Percentiles rank a stretch among this genome's conserved stretches.
Evolutionary conservation across 1,284 basidiomycete genomes (phyloP).

Genomic region (Austroboletus niveus): DNA sequence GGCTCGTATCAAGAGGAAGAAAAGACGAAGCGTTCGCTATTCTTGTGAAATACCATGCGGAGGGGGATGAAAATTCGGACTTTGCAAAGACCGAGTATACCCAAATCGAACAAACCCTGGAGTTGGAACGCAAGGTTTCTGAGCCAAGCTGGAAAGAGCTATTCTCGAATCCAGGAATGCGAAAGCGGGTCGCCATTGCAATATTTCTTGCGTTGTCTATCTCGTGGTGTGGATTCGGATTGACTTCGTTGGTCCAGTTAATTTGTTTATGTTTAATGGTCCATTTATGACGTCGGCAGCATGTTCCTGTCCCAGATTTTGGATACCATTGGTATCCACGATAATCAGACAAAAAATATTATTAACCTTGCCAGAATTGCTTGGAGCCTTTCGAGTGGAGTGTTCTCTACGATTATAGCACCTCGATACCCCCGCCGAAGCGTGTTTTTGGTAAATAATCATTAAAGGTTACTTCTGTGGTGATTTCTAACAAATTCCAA

Average conservation of each 20-base stretch:
- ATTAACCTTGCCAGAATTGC: constrained; percentile 12
- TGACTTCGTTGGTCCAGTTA: background rate
- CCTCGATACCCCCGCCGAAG: constrained; percentile 16
- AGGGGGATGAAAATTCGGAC: constrained; percentile 14
- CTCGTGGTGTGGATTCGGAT: background rate
- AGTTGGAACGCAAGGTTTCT: constrained; percentile 6
- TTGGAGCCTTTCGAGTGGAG: constrained; percentile 13
- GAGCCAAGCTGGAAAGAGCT: background rate
- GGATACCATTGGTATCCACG: constrained; percentile 19
- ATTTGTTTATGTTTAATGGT: background rate
- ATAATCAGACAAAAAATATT: constrained; percentile 20
- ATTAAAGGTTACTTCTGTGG: background rate
- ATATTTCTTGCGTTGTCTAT: constrained; percentile 15
- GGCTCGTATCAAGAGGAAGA: constrained; percentile 53
- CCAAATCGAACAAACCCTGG: constrained; percentile 31
- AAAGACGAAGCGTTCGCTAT: constrained; percentile 34
- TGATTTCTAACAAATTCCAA: background rate
- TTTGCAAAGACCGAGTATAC: constrained; percentile 18
- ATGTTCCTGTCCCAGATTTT: background rate
- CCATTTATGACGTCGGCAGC: background rate
- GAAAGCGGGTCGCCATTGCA: constrained; percentile 8
- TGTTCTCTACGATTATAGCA: constrained; percentile 9
- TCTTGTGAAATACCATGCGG: constrained; percentile 20
- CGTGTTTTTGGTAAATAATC: constrained; percentile 17
- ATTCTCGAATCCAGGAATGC: constrained; percentile 9